Percentiles rank a stretch among this genome's conserved stretches.
Evolutionary conservation across 2,329 filamentous ascomycete genomes (phyloP).

Genomic region (Byssoonygena ceratinophila): DNA sequence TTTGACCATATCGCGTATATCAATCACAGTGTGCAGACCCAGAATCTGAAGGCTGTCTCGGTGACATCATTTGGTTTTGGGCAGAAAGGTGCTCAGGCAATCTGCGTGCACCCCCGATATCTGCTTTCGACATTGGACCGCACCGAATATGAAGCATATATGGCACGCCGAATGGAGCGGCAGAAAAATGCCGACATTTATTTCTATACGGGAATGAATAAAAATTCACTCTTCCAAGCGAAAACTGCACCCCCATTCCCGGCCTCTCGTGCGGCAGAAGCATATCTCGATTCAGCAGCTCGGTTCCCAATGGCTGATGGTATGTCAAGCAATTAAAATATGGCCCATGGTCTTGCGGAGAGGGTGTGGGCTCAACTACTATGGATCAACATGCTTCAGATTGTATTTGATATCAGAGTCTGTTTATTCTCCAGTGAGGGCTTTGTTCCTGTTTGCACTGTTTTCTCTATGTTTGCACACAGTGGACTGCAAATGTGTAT

Average conservation of each 20-base stretch:
- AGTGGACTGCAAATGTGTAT: too few relatives aligned
- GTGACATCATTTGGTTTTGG: constrained; percentile 39
- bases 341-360: too few relatives aligned
- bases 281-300: background rate
- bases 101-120: constrained; percentile 30
- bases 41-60: constrained; percentile 28
- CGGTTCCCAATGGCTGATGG: background rate
- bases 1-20: constrained; percentile 30
- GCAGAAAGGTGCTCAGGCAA: constrained; percentile 35
- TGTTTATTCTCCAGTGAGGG: too few relatives aligned
- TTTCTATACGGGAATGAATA: constrained; percentile 1
- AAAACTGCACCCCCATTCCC: constrained; percentile 1
- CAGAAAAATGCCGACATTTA: constrained; percentile 3
- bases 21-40: constrained; percentile 18
- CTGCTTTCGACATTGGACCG: constrained; percentile 16
- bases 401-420: too few relatives aligned
- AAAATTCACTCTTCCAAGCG: constrained; percentile 3
- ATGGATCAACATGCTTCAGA: too few relatives aligned
- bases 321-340: background rate
- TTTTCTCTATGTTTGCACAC: too few relatives aligned
- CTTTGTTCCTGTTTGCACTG: too few relatives aligned
- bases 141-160: background rate
- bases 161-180: background rate
- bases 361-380: too few relatives aligned
- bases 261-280: background rate